Percentiles rank a stretch among this genome's conserved stretches.
Evolutionary conservation across 208 protist genomes (phyloP).

Genomic region (Crithidia mellificae): DNA sequence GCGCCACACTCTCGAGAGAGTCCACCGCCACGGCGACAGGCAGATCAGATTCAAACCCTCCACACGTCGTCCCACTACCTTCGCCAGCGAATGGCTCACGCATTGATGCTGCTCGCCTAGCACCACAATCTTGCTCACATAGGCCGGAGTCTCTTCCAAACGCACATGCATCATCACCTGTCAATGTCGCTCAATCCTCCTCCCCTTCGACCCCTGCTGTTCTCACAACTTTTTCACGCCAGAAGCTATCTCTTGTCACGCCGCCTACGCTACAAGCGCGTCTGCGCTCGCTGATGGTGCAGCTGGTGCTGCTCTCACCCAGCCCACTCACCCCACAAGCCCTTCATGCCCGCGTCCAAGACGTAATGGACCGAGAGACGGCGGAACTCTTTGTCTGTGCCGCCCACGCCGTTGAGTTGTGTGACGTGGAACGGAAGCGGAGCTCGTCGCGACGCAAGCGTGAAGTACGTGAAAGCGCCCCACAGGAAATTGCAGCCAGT

Average conservation of each 20-base stretch:
- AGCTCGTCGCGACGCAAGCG: too few species aligned
- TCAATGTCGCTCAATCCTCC: background rate
- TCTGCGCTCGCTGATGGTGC: conserved; percentile 46
- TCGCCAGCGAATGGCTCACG: too few species aligned
- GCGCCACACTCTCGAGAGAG: background rate
- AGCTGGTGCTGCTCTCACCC: conserved; percentile 46
- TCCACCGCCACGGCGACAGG: background rate
- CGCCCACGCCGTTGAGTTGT: conserved; percentile 9
- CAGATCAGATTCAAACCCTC: too few species aligned
- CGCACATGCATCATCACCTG: too few species aligned
- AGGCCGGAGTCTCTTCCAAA: too few species aligned
- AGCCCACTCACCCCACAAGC: conserved; percentile 31
- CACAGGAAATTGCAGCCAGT: too few species aligned
- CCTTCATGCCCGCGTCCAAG: conserved; percentile 22
- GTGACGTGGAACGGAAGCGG: background rate
- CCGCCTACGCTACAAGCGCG: conserved; percentile 23
- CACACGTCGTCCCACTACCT: too few species aligned
- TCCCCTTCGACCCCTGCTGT: background rate
- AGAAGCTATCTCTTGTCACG: background rate
- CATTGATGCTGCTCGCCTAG: too few species aligned
- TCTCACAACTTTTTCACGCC: too few species aligned
- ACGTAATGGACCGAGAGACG: conserved; percentile 25
- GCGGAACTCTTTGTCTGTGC: conserved; percentile 25
- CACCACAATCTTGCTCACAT: too few species aligned
- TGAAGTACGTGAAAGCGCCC: too few species aligned